Evolutionary conservation across 2,329 filamentous ascomycete species (phyloP).

Genomic region (Mycosphaerella sp.): DNA sequence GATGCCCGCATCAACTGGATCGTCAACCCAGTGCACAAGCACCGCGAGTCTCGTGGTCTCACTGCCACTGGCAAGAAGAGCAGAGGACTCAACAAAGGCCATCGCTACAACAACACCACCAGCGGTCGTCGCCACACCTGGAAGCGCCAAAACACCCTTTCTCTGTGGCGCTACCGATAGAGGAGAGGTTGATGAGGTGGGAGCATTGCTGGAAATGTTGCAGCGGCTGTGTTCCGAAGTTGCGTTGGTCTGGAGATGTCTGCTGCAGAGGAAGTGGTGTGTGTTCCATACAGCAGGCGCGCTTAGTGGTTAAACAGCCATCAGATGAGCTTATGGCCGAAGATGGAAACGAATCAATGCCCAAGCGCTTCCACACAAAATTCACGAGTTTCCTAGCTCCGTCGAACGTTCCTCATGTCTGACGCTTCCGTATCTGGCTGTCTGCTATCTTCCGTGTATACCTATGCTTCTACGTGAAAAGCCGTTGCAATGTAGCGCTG

Average conservation of each 20-base stretch:
- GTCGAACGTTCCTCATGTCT: not conserved
- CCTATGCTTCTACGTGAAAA: not conserved
- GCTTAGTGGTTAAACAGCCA: slow-evolving; percentile 10
- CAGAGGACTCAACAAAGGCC: slow-evolving; percentile 98
- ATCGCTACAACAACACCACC: slow-evolving; percentile 97
- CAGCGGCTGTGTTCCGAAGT: slow-evolving; percentile 18
- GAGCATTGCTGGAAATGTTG: slow-evolving; percentile 13
- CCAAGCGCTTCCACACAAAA: slow-evolving; percentile 1
- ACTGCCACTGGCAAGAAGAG: slow-evolving; percentile 99
- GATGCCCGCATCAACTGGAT: slow-evolving; percentile 99
- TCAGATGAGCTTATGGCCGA: slow-evolving; percentile 7
- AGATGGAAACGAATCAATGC: slow-evolving; percentile 8
- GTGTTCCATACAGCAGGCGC: slow-evolving; percentile 5
- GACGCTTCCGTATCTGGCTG: not conserved
- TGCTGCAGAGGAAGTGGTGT: slow-evolving; percentile 1
- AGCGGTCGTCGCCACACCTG: slow-evolving; percentile 99
- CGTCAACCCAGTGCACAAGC: slow-evolving; percentile 99
- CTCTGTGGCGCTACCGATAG: slow-evolving; percentile 97
- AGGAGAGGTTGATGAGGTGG: slow-evolving; percentile 16
- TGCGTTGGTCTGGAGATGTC: slow-evolving; percentile 18
- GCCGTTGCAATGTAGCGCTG: not conserved
- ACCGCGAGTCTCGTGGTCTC: slow-evolving; percentile 95
- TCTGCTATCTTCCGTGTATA: not conserved
- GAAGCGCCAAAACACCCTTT: slow-evolving; percentile 99
- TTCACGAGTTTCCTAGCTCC: not conserved